These are phyloP conservation scores for Penicillium sp. DNA, from an alignment of 2,329 filamentous ascomycete genomes.

Conservation along the genomic window DNA sequence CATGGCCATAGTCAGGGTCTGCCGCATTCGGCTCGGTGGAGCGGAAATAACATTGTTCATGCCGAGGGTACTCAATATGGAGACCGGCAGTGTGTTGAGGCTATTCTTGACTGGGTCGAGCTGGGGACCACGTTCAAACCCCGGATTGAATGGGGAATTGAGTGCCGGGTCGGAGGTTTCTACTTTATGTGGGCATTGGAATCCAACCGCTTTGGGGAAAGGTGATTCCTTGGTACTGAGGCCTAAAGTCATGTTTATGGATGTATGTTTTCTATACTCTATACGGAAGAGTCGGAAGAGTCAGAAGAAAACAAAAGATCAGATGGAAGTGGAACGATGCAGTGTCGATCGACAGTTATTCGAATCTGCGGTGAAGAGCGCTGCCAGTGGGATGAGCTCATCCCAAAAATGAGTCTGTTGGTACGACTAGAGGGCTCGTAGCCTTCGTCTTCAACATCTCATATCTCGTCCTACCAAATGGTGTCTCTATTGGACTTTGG, in stretches of 20 bases:
- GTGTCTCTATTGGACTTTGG: neutral
- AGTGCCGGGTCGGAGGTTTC: neutral
- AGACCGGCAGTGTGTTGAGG: too few relatives aligned
- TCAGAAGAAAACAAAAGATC: too few relatives aligned
- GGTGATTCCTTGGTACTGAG: neutral
- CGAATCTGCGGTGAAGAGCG: neutral
- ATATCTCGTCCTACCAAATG: neutral
- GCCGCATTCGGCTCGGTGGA: constrained; percentile 18
- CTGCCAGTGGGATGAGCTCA: neutral
- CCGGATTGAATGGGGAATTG: neutral
- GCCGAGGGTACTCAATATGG: neutral
- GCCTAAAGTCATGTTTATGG: neutral
- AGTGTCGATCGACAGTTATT: neutral
- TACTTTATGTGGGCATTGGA: neutral
- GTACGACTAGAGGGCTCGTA: neutral
- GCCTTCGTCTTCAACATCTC: neutral
- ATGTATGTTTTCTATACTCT: neutral
- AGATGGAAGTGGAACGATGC: neutral
- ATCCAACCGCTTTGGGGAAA: neutral
- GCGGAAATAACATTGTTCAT: constrained; percentile 10
- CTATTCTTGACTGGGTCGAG: too few relatives aligned
- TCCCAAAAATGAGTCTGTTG: neutral
- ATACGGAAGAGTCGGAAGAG: neutral
- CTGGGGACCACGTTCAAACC: neutral
- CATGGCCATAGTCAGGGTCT: neutral